These are phyloP conservation scores for Fonsecaea nubica DNA, from an alignment of 2,329 filamentous ascomycete species.

Conservation along the genomic window DNA sequence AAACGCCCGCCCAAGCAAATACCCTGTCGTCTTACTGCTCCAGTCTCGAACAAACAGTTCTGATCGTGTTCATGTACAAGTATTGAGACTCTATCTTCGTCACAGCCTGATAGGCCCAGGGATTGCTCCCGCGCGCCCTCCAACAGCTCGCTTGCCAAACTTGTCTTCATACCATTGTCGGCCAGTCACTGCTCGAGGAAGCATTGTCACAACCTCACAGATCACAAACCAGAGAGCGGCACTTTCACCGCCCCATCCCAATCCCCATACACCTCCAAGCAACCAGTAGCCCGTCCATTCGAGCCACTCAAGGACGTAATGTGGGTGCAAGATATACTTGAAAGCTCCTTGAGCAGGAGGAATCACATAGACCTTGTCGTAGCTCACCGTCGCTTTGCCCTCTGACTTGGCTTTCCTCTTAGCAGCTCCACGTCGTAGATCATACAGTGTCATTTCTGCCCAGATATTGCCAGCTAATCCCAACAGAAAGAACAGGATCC, in stretches of 20 bases:
- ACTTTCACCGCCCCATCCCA: conserved; percentile 63
- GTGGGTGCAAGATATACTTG: conserved; percentile 81
- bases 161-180: conserved; percentile 84
- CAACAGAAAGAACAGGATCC: conserved; percentile 75
- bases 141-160: conserved; percentile 85
- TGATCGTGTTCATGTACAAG: too few relatives aligned
- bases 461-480: conserved; percentile 82
- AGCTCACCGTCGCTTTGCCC: conserved; percentile 54
- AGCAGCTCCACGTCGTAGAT: conserved; percentile 76
- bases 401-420: conserved; percentile 38
- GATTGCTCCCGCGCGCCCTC: conserved; percentile 74
- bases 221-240: conserved; percentile 82
- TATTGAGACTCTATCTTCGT: background rate
- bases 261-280: conserved; percentile 48
- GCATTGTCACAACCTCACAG: conserved; percentile 89
- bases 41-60: too few relatives aligned
- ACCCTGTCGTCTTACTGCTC: background rate
- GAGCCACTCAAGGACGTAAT: conserved; percentile 96
- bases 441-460: conserved; percentile 87
- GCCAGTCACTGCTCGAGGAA: conserved; percentile 82
- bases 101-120: conserved; percentile 47
- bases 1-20: background rate
- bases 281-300: conserved; percentile 94
- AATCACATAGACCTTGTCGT: conserved; percentile 85
- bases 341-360: conserved; percentile 79